Base-by-base conservation (phyloP, 257 asterid genomes). In the Petrea volubilis region DNA sequence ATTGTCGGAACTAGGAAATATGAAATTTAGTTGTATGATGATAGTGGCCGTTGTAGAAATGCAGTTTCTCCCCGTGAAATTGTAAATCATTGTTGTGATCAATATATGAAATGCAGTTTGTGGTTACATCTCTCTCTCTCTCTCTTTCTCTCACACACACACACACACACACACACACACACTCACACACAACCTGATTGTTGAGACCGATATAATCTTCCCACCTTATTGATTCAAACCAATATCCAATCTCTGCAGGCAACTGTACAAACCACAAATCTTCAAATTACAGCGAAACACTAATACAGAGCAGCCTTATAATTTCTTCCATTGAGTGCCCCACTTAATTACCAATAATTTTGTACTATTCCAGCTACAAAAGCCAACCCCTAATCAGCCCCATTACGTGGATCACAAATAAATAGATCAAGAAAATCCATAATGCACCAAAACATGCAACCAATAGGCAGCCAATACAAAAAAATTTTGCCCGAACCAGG, bases 11-110 rank as follows among this genome's bases (percentile, higher is more conserved):
- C 9, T 38, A 38, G 43, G 43, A 38, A 33, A 33, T 33, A 33
- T 3, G 38, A 38, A 38, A 38, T 38, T 38, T 7, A 68, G 70
- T 65, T 68, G 70, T 73, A 34, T 61, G 78, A 50, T 49, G 7
- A 33, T 38, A 53, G 38, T 27, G 53, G 38, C 66, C 53, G 23
- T 62, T 25, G 55, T 61, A 62, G 70, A 43, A 56, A 38, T 50
- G 43, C n/a, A n/a, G n/a, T 7, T 38, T 55, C 49, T 58, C 68
- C 69, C 67, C 34, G 23, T 74, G 51, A 64, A 68, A 67, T 29
- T 76, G 79, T 72, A 66, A 68, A 73, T 69, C 38, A 12, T 13
- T 50, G 9, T 31, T 41, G 43, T 56, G 40, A 28, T 67, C 43
- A 38, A 7, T 38, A 41, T 64, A 36, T 38, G 27, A 47, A 46